Evolutionary conservation across 2,329 filamentous ascomycete genomes (phyloP).

Genomic region (Pestalotiopsis sp.): DNA sequence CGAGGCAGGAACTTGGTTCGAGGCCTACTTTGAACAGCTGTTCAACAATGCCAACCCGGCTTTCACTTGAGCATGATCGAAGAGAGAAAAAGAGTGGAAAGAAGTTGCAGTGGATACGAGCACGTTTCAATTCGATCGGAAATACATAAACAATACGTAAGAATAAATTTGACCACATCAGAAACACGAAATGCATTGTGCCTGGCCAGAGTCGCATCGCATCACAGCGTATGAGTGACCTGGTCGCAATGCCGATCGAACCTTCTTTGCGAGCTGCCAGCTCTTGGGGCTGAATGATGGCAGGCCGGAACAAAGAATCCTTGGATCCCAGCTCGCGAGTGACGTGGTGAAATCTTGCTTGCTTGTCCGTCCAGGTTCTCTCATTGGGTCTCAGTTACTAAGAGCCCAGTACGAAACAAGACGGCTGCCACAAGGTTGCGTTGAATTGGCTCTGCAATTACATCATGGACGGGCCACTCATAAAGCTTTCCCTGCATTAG

Average conservation of each 20-base stretch:
- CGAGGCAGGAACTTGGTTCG: constrained; percentile 70
- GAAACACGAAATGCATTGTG: background rate
- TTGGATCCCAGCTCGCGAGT: background rate
- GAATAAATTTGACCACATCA: background rate
- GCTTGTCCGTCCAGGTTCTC: background rate
- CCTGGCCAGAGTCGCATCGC: background rate
- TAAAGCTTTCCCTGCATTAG: constrained; percentile 6
- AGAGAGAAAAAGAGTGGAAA: no score
- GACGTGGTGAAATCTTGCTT: constrained; percentile 1
- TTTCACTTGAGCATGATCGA: constrained; percentile 34
- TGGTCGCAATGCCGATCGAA: background rate
- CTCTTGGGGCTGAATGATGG: no score
- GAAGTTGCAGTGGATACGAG: background rate
- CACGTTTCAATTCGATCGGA: background rate
- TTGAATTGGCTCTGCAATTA: constrained; percentile 5
- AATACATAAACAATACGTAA: background rate
- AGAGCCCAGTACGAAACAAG: background rate
- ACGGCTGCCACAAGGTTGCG: background rate
- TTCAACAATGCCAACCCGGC: constrained; percentile 58
- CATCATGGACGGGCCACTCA: constrained; percentile 6
- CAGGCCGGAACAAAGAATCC: background rate
- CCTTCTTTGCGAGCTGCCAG: background rate
- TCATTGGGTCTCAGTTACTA: background rate
- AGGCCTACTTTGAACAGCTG: constrained; percentile 60
- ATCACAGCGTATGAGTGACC: background rate